Conservation (phyloP, 768 basidiomycete species). For the Rhodotorula sphaerocarpa region DNA sequence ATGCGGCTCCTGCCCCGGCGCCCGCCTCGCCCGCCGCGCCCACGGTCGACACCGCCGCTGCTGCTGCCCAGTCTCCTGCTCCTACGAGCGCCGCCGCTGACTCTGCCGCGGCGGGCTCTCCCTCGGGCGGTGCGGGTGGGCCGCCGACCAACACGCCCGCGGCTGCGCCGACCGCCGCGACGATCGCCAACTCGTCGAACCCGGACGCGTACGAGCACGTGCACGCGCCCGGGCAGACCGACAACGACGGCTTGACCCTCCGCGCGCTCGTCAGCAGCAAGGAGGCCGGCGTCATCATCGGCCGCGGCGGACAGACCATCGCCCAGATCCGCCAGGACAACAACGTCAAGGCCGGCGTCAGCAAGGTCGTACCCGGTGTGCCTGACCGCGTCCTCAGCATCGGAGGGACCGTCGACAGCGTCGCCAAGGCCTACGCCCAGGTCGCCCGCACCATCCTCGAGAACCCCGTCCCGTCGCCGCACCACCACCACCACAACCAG, state of each 20-base stretch:
- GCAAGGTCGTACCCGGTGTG: constrained; percentile 94
- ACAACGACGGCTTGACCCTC: constrained; percentile 65
- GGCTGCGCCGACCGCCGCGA: constrained; percentile 32
- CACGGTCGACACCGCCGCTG: constrained; percentile 1
- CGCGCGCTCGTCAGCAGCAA: constrained; percentile 93
- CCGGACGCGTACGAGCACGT: constrained; percentile 51
- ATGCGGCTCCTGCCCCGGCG: not conserved
- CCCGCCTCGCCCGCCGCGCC: constrained; percentile 17
- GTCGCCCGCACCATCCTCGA: constrained; percentile 59
- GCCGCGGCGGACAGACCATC: constrained; percentile 93
- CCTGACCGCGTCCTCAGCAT: constrained; percentile 96
- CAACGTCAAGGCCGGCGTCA: constrained; percentile 96
- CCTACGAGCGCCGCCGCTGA: not conserved
- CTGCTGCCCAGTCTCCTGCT: constrained; percentile 1
- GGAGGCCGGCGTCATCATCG: constrained; percentile 66
- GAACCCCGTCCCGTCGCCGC: constrained; percentile 63
- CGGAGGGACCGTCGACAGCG: constrained; percentile 80
- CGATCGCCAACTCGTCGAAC: constrained; percentile 62
- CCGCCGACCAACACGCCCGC: constrained; percentile 27
- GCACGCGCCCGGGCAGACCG: constrained; percentile 18
- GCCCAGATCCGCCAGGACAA: constrained; percentile 91
- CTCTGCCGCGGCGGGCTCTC: not conserved
- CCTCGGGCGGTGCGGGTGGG: not conserved
- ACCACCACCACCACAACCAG: too few species aligned
- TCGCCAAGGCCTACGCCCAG: constrained; percentile 91